phyloP scores from a whole-genome alignment of 2,329 filamentous ascomycete genomes.

The Talaromyces sp. region DNA sequence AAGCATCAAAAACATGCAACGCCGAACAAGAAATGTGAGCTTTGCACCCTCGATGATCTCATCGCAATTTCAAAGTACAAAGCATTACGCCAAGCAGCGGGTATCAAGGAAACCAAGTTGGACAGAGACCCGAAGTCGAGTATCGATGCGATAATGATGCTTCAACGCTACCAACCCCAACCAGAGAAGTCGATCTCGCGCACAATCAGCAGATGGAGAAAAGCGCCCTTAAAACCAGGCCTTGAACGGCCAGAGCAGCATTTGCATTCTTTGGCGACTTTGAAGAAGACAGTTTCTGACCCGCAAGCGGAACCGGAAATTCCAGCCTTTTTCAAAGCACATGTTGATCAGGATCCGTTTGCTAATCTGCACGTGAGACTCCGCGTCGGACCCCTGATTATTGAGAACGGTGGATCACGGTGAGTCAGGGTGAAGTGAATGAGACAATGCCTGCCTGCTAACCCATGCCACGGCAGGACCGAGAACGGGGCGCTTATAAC shows the following conservation, averaged over 20 bases:
- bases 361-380: conserved; percentile 43
- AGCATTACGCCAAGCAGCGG: neutral
- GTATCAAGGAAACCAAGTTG: neutral
- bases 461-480: conserved; percentile 14
- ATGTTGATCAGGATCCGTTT: conserved; percentile 35
- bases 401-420: conserved; percentile 41
- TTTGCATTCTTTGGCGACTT: neutral
- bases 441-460: neutral
- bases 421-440: conserved; percentile 25
- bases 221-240: neutral
- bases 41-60: neutral
- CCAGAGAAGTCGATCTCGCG: neutral
- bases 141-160: neutral
- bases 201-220: neutral
- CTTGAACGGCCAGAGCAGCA: neutral
- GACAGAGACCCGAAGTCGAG: neutral
- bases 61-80: neutral
- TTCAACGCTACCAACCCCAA: neutral
- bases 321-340: conserved; percentile 30
- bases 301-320: conserved; percentile 26
- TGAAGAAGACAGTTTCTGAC: conserved; percentile 2
- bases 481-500: conserved; percentile 22
- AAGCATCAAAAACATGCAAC: neutral
- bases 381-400: conserved; percentile 39
- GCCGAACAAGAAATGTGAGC: neutral